Evolutionary conservation across 108 stramenopile genomes (phyloP).

Genomic region (Nannochloropsis gaditana): DNA sequence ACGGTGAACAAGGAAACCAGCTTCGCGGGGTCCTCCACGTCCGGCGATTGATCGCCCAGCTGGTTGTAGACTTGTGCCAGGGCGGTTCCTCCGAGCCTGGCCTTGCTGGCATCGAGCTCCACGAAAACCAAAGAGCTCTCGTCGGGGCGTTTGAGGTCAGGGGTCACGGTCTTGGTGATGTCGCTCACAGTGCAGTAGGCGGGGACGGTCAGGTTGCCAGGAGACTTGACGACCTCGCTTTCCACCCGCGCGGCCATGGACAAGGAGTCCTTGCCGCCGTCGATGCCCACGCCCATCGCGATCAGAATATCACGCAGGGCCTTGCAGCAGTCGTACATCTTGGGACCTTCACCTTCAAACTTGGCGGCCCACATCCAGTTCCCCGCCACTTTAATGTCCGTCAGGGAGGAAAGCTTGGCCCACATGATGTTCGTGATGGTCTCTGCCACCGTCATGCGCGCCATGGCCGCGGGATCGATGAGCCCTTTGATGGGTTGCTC

Average conservation of each 20-base stretch:
- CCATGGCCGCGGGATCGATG: conserved; percentile 85
- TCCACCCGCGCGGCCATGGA: conserved; percentile 96
- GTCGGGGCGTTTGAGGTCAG: conserved; percentile 79
- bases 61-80: conserved; percentile 81
- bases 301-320: conserved; percentile 81
- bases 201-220: conserved; percentile 90
- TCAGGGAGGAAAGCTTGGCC: conserved; percentile 83
- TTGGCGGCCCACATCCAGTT: conserved; percentile 99
- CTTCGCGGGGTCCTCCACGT: conserved; percentile 71
- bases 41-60: conserved; percentile 82
- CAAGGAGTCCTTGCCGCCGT: conserved; percentile 98
- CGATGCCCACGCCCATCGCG: conserved; percentile 82
- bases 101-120: conserved; percentile 71
- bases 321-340: conserved; percentile 95
- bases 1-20: conserved; percentile 80
- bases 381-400: conserved; percentile 88
- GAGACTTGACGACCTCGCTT: conserved; percentile 89
- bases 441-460: conserved; percentile 92
- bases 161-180: conserved; percentile 82
- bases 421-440: conserved; percentile 96
- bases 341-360: conserved; percentile 91
- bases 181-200: conserved; percentile 64
- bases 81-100: conserved; percentile 85
- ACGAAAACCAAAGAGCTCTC: conserved; percentile 72
- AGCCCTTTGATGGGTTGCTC: conserved; percentile 97